Percentiles rank a stretch among this genome's conserved stretches.
phyloP scores from a whole-genome alignment of 306 rosid genomes.

The Abrus pulchellus region DNA sequence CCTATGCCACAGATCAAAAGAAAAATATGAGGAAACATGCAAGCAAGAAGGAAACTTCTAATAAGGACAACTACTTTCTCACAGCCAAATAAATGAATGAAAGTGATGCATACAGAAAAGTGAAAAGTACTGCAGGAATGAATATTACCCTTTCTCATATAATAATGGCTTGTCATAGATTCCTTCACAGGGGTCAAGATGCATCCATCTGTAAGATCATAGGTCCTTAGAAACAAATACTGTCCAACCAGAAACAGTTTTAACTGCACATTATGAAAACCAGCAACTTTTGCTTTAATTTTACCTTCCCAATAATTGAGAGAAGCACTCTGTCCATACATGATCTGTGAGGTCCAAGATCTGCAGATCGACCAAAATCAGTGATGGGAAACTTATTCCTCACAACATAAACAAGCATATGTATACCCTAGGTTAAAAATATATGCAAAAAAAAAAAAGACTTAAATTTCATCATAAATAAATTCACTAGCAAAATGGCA shows the following conservation, averaged over 20 bases:
- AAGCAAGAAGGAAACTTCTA: conserved; percentile 35
- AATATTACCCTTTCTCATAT: conserved; percentile 90
- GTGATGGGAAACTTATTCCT: conserved; percentile 39
- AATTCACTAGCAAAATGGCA: conserved; percentile 22
- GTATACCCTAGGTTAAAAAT: not conserved
- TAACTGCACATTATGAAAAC: conserved; percentile 24
- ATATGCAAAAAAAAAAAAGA: conserved; percentile 29
- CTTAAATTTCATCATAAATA: conserved; percentile 29
- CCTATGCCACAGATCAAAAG: conserved; percentile 52
- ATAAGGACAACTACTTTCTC: conserved; percentile 30
- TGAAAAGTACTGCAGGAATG: conserved; percentile 26
- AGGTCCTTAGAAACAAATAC: conserved; percentile 45
- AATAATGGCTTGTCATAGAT: conserved; percentile 85
- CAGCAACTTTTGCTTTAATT: conserved; percentile 32
- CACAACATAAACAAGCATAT: conserved; percentile 27
- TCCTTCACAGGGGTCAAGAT: conserved; percentile 96
- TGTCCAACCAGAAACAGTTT: conserved; percentile 19
- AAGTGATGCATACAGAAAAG: conserved; percentile 24
- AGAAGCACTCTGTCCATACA: conserved; percentile 98
- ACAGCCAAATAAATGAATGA: conserved; percentile 43
- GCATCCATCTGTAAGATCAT: conserved; percentile 87
- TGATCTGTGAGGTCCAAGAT: conserved; percentile 85
- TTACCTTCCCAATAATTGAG: conserved; percentile 79
- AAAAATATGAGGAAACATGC: not conserved
- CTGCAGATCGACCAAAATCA: conserved; percentile 60